These are phyloP conservation scores for Chrysoporthe austroafricana DNA, from an alignment of 2,329 filamentous ascomycete genomes.

Conservation along the genomic window DNA sequence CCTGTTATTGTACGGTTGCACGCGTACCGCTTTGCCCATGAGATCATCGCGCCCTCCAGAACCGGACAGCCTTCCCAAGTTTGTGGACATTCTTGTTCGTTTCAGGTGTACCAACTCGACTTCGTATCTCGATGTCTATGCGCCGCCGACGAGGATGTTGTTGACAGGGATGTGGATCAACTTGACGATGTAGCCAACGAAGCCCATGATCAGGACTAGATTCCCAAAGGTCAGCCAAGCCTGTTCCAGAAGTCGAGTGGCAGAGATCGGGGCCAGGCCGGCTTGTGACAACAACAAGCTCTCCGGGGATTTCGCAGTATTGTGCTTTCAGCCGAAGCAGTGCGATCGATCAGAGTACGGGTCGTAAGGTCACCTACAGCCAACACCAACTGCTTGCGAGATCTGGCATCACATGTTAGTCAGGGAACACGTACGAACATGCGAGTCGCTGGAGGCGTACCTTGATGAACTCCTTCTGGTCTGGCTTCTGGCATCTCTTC, in stretches of 20 bases:
- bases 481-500: slow-evolving; percentile 42
- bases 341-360: background rate
- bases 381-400: slow-evolving; percentile 64
- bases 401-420: slow-evolving; percentile 37
- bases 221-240: slow-evolving; percentile 10
- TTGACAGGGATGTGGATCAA: slow-evolving; percentile 73
- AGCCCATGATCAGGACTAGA: slow-evolving; percentile 66
- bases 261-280: background rate
- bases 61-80: background rate
- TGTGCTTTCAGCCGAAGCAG: background rate
- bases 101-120: background rate
- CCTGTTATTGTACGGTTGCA: background rate
- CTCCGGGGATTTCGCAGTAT: background rate
- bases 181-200: slow-evolving; percentile 72
- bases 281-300: too few species aligned
- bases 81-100: background rate
- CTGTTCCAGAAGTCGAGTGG: background rate
- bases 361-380: slow-evolving; percentile 43
- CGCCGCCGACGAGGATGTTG: slow-evolving; percentile 70
- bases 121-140: slow-evolving; percentile 45
- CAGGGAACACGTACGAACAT: too few species aligned
- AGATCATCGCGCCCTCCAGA: background rate
- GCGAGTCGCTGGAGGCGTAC: slow-evolving; percentile 34
- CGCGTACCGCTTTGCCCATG: background rate
- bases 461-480: slow-evolving; percentile 59